A percentile compares a stretch with the other conserved stretches of the same genome.
Evolutionary conservation across 805 yeast genomes (phyloP).

Genomic region (Debaryomyces castellii): DNA sequence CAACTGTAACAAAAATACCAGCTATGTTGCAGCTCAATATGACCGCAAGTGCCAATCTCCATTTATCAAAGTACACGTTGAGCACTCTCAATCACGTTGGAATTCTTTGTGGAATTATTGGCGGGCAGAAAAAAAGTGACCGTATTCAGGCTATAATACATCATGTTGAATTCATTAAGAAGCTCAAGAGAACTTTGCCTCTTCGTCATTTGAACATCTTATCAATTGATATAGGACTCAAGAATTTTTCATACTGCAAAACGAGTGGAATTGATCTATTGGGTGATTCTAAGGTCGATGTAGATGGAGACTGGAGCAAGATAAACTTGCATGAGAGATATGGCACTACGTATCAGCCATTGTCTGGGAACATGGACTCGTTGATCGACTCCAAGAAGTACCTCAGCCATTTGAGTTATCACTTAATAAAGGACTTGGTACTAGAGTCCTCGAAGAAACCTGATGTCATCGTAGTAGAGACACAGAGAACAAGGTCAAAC

Average conservation of each 20-base stretch:
- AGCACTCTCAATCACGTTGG: slow-evolving; percentile 12
- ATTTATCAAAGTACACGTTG: slow-evolving; percentile 7
- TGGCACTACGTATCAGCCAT: slow-evolving; percentile 1
- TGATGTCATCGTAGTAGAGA: slow-evolving; percentile 33
- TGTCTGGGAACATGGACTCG: slow-evolving; percentile 5
- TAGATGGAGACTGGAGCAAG: slow-evolving; percentile 12
- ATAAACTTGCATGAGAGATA: slow-evolving; percentile 10
- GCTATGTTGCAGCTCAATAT: not conserved
- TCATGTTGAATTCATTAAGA: slow-evolving; percentile 6
- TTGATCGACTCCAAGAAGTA: slow-evolving; percentile 28
- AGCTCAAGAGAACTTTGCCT: not conserved
- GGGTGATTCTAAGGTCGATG: not conserved
- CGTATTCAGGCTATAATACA: slow-evolving; percentile 10
- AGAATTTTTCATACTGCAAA: slow-evolving; percentile 40
- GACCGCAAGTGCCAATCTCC: not conserved
- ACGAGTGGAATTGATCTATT: slow-evolving; percentile 1
- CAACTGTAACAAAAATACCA: not conserved
- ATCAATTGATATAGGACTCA: slow-evolving; percentile 41
- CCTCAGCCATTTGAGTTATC: slow-evolving; percentile 16
- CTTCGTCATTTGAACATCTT: slow-evolving; percentile 14
- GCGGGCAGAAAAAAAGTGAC: slow-evolving; percentile 14
- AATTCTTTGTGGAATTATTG: slow-evolving; percentile 20
- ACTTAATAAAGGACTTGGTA: slow-evolving; percentile 20
- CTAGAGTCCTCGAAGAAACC: slow-evolving; percentile 12
- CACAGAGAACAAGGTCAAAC: slow-evolving; percentile 39